Evolutionary conservation across 2,329 filamentous ascomycete species (phyloP), one percentile per base, ranked within the genome.

Genomic region (Trichoderma aggressivum): DNA sequence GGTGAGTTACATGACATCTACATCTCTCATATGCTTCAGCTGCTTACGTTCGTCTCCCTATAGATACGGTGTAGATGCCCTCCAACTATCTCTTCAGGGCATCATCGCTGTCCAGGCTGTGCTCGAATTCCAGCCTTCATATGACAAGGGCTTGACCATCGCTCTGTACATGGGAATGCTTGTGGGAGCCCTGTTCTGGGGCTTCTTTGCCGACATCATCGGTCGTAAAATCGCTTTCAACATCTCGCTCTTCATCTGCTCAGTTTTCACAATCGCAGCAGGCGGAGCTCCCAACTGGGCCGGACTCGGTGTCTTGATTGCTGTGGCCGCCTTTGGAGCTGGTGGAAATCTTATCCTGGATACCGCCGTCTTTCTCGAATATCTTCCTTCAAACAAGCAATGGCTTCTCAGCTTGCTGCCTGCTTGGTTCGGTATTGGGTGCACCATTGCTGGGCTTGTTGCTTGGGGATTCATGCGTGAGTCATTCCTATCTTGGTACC

Each of bases 271-370:
- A 7, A 87, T 91, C 61, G 82, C 90, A 0, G 89, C 89, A 0
- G 91, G 90, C 2, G 88, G 86, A 0, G 83, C 86, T 24, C 90
- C 90, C 0, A 89, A 85, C 70, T 93, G 89, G 88, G 80, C 84
- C 5, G 85, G 87, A 0, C 81, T 91, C 11, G 88, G 87, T 0
- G 78, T 90, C 11, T 91, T 91, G 74, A 84, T 89, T n/a, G 85
- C 84, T 14, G 76, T 91, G 39, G 82, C 86, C 50, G 85, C 87
- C 1, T 91, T 92, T 74, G 90, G 89, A 0, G 86, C 82, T 0
- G 90, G 90, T 18, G 90, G 90, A 2, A 92, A 91, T 75, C 78
- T 91, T 24, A 86, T 91, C 0, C 80, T 91, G 1, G 89, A 91
- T 73, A 90, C 89, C 4, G 83, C 83, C 5, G 82, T 85, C 47